A percentile compares a stretch with the other conserved stretches of the same genome.
Conservation (phyloP, 345 rosid species). For the Brassica rapa region DNA sequence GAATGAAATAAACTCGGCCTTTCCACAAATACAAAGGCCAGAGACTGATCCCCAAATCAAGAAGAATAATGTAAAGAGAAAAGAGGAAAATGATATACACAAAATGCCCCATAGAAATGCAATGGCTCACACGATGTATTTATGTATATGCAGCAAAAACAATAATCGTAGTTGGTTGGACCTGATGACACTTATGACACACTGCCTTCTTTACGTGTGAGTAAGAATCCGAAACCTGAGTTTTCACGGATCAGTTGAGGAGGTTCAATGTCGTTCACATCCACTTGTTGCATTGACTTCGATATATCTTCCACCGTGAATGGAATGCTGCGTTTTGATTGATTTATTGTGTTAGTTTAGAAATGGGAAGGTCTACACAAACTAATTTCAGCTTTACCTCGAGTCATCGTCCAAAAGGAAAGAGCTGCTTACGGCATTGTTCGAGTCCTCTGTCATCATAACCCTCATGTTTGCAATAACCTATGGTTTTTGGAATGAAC, state of each 20-base stretch:
- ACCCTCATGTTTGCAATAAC: slow-evolving; percentile 92
- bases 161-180: slow-evolving; percentile 11
- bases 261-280: slow-evolving; percentile 83
- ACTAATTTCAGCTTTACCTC: slow-evolving; percentile 53
- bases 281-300: slow-evolving; percentile 88
- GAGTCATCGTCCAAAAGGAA: slow-evolving; percentile 96
- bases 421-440: slow-evolving; percentile 92
- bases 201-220: slow-evolving; percentile 65
- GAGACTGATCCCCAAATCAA: slow-evolving; percentile 36
- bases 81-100: slow-evolving; percentile 24
- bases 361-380: not conserved
- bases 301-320: slow-evolving; percentile 98
- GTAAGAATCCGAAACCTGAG: slow-evolving; percentile 89
- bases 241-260: slow-evolving; percentile 85
- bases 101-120: slow-evolving; percentile 31
- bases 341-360: slow-evolving; percentile 13
- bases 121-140: slow-evolving; percentile 28
- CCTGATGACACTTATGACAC: slow-evolving; percentile 1
- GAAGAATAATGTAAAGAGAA: slow-evolving; percentile 33
- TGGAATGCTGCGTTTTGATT: slow-evolving; percentile 73
- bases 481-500: slow-evolving; percentile 43
- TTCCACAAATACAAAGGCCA: slow-evolving; percentile 41
- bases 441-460: slow-evolving; percentile 96
- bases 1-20: slow-evolving; percentile 40
- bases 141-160: slow-evolving; percentile 31